These are phyloP conservation scores for Carex arenaria DNA, from an alignment of 202 grass and related monocot species.

Conservation along the genomic window DNA sequence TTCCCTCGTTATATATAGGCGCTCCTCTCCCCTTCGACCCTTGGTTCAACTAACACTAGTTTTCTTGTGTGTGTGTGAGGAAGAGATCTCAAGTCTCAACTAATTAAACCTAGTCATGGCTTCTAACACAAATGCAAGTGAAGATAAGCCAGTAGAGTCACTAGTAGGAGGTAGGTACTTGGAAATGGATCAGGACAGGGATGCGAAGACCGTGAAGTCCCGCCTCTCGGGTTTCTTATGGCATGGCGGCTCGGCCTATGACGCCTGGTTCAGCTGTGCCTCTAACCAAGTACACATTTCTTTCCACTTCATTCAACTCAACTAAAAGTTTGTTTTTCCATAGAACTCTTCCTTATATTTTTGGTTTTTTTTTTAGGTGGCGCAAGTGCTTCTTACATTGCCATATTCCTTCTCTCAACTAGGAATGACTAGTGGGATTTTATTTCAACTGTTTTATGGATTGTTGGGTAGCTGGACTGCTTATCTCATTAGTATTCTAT, in stretches of 20 bases:
- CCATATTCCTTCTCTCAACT: conserved; percentile 97
- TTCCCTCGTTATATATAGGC: conserved; percentile 27
- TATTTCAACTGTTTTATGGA: conserved; percentile 90
- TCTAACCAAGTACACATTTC: conserved; percentile 68
- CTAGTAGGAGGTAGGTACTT: conserved; percentile 41
- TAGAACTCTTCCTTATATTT: no score
- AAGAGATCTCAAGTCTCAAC: neutral
- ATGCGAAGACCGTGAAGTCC: conserved; percentile 44
- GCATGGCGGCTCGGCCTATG: conserved; percentile 88
- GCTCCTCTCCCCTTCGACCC: neutral
- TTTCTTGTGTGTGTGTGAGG: neutral
- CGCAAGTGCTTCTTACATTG: conserved; percentile 81
- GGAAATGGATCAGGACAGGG: conserved; percentile 51
- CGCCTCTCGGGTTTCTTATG: conserved; percentile 64
- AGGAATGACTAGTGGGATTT: conserved; percentile 83
- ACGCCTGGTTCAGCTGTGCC: conserved; percentile 98
- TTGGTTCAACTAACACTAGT: neutral
- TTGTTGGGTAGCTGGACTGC: conserved; percentile 88
- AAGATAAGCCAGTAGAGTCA: conserved; percentile 69
- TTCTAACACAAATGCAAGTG: conserved; percentile 37
- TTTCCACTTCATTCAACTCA: no score
- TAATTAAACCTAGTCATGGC: conserved; percentile 31
- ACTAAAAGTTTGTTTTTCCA: neutral
- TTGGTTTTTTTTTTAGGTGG: conserved; percentile 41
- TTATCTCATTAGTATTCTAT: conserved; percentile 92